These are phyloP conservation scores for Tilletia setariae DNA, from an alignment of 1,284 basidiomycete genomes.

Conservation along the genomic window DNA sequence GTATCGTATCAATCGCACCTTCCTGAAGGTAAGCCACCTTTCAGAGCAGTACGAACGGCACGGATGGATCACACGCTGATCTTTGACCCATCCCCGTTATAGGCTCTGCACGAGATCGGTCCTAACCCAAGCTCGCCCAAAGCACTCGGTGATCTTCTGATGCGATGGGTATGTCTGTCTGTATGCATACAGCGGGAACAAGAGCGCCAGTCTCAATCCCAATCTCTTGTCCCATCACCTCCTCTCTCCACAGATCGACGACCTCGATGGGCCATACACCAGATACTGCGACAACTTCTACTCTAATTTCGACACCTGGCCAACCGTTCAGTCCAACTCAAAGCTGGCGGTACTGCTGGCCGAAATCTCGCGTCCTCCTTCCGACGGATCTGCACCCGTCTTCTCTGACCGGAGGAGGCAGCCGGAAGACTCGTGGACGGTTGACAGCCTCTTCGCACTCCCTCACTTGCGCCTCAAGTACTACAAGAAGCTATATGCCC, in stretches of 20 bases:
- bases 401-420: constrained; percentile 39
- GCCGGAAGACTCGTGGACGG: constrained; percentile 64
- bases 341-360: constrained; percentile 69
- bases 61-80: constrained; percentile 21
- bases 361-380: constrained; percentile 63
- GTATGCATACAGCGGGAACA: neutral
- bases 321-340: constrained; percentile 71
- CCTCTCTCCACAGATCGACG: constrained; percentile 59
- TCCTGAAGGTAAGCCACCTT: constrained; percentile 55
- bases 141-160: constrained; percentile 87
- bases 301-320: constrained; percentile 77
- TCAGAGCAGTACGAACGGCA: neutral
- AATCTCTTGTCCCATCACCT: neutral
- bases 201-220: neutral
- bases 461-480: constrained; percentile 82
- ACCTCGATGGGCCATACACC: constrained; percentile 72
- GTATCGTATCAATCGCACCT: constrained; percentile 81
- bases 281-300: constrained; percentile 73
- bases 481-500: constrained; percentile 85
- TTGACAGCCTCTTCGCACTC: constrained; percentile 81
- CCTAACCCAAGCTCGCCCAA: constrained; percentile 90
- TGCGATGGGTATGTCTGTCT: constrained; percentile 70
- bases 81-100: constrained; percentile 19
- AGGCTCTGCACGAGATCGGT: constrained; percentile 93
- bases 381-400: constrained; percentile 32